Base-by-base conservation (phyloP, 2,329 filamentous ascomycete genomes). In the Metarhizium brunneum region DNA sequence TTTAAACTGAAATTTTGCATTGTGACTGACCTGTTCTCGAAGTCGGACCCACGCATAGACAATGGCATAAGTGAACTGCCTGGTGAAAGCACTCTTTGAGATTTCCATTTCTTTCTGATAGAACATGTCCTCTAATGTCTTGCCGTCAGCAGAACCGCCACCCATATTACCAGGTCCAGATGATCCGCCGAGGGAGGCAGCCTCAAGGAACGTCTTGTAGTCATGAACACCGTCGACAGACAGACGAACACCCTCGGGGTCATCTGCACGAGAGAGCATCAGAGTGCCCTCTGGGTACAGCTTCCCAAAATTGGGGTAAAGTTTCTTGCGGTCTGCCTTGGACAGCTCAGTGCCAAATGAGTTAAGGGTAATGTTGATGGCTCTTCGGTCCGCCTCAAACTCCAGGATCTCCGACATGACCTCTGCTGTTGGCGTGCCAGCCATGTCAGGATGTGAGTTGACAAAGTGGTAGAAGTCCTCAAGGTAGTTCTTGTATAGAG, bases 51-150 rank as follows among this genome's bases (percentile, higher is more conserved):
- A 99, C 18, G 91, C 91, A 69, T 97, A 99, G 52, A 99, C 90
- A 63, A 97, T 90, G 40, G 90, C 88, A 65, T 90, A 91, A 14
- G 91, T 95, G 71, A 99, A 99, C 71, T 99, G 94, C 63, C 90
- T 83, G 5, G 94, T 99, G 69, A 99, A 99, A 8, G 92, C 90
- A 58, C 87, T 76, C 80, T 99, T 99, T 55, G 89, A 92, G 60
- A 97, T 87, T 71, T 99, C 92, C 94, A 97, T 97, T 76, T 99
- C 94, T 76, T 96, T 97, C 72, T 96, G 90, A 71, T 99, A 99
- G 75, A 99, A 99, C 77, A 99, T 80, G 68, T 99, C 94, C 70
- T 99, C 94, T 64, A 99, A 73, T 65, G 92, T 96, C 76, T 89
- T 91, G 51, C 89, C 87, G 63, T 96, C 91, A 16, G 83, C 79